Evolutionary conservation across 2,329 filamentous ascomycete species (phyloP), one percentile per base, ranked within the genome.

Genomic region (Colletotrichum simmondsii): DNA sequence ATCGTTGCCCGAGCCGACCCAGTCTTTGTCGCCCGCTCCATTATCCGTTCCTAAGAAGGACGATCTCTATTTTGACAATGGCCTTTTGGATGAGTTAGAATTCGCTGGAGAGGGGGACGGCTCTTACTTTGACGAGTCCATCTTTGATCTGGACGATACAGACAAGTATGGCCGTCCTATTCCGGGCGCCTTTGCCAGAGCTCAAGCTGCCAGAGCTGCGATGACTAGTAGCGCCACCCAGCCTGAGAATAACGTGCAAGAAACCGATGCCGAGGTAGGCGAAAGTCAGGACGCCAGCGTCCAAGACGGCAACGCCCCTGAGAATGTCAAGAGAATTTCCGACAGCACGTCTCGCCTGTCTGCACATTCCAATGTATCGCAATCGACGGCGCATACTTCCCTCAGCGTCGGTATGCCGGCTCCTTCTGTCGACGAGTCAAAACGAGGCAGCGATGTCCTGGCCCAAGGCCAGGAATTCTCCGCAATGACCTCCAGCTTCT

Each of bases 1-100:
- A 52, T 75, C 32, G 65, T 77, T 22, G 61, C 76, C 75, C 68
- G 76, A 76, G 57, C 75, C 77, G 11, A 76, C 74, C 61, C 76
- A 74, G 65, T 75, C 76, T 42, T 52, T 77, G 24, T 66, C 70
- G 2, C 72, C 74, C 19, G 54, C 73, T 19, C 28, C 54, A 11
- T 30, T 12, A 12, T 32, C 46, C 3, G 32, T 24, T 5, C 60
- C 49, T 11, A 54, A 49, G 37, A 63, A 65, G 32, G 91, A 92
- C 75, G 92, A 94, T 75, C 83, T 94, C 35, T 94, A 94, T 79
- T 94, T 92, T 77, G 91, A 93, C 74, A 91, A 91, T 77, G 92
- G 91, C 2, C 81, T 89, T 77, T 66, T 79, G 0, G 82, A 84
- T 56, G 83, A 84, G 75, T 78, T 83, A 7, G 83, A 85, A 53